Evolutionary conservation across 2,329 filamentous ascomycete genomes (phyloP), one percentile per base, ranked within the genome.

Genomic region (Apiospora sp.): DNA sequence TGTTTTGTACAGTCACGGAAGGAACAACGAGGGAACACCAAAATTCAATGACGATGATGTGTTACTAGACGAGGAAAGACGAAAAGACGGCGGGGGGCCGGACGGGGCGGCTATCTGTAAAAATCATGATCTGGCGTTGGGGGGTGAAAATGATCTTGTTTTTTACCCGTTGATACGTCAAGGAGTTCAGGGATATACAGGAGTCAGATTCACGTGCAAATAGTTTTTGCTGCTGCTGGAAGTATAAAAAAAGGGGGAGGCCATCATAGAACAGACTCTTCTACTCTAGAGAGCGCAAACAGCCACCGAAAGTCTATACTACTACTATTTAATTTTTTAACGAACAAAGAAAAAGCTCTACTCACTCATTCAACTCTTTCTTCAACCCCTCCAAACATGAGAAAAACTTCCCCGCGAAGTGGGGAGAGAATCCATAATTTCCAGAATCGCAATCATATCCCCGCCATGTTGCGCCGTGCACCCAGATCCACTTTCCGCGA

Each of bases 191-290:
- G 58, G 58, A 64, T 64, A 64, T 64, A 64, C 58, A 41, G 58
- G 58, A 41, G 58, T 64, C 58, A 41, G 37, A 41, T 41, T 64
- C 58, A 64, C 58, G 58, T 41, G 58, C 34, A n/a, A 70, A 30
- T 10, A 51, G 27, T 30, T 41, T 34, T 69, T 43, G 68, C 68
- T 41, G 68, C 68, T 30, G 22, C 68, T 43, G 68, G 30, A 24
- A 13, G 24, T 49, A n/a, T 41, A 41, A 41, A 1, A 41, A 8
- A 41, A 51, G 27, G 48, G 34, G 12, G 44, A 13, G 48, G 68
- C 64, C 30, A 67, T 10, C 10, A 68, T 73, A 73, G 72, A 73
- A 70, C 71, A 70, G 70, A 73, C 72, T 73, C 72, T 54, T 41
- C 37, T 41, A 73, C 72, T 73, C 72, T 69, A 67, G 14, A 71